Base-by-base conservation (phyloP, 306 rosid genomes). In the Ziziphus jujuba region DNA sequence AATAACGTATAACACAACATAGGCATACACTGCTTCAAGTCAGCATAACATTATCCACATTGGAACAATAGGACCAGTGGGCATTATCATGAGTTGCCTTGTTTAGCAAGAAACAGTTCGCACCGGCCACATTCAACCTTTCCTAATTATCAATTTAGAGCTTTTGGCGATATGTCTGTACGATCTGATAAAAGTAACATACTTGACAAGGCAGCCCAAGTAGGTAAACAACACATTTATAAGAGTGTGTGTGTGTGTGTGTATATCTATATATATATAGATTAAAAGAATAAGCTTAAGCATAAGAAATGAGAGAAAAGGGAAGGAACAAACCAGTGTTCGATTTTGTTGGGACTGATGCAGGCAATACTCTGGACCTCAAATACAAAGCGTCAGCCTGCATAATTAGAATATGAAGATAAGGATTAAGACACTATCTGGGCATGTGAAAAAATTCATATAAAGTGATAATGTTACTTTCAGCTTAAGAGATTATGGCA, bases 331-430 rank as follows among this genome's bases (percentile, higher is more conserved):
- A 33, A 88, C 96, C 85, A 8, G 63, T 70, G 56, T 56, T 79
- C 59, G 79, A 63, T 61, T 73, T 84, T 70, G 75, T 43, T 19
- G 64, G 77, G 53, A 71, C 10, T 25, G 85, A 68, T 6, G 84
- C 35, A 56, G 83, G 88, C 15, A 88, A 65, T 63, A 50, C 63
- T 77, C 81, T 75, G 38, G 80, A 22, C 48, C 76, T 74, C 40
- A 79, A 60, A 73, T 80, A 17, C 31, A 56, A 40, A 24, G 77
- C 34, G 31, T 69, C 84, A 70, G 77, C 89, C 95, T 87, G 66
- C 1, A 79, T 67, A 51, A 34, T 56, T 44, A 43, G 10, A 54
- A 33, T 44, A 61, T 4, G n/a, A 58, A 36, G 24, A 61, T 20
- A 33, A 43, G 23, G 25, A 17, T 31, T 6, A 54, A 2, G 34